Base-by-base conservation (phyloP, 176 grass and related monocot species). In the Bolboschoenus planiculmis region DNA sequence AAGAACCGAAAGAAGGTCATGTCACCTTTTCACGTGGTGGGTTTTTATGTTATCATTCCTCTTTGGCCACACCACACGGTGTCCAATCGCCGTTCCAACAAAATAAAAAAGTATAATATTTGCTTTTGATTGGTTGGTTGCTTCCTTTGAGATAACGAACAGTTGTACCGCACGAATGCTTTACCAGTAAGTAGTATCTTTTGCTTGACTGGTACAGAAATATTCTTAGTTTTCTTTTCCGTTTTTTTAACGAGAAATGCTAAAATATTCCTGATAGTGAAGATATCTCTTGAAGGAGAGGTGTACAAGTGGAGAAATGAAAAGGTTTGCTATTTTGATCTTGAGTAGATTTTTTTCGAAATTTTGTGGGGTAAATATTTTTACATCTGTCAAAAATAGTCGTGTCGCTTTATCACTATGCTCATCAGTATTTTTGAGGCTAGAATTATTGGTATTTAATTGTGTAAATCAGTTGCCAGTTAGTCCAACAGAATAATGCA, bases 1-100 rank as follows among this genome's bases (percentile, higher is more conserved):
- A 64, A 46, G 13, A 40, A 81, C 56, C 79, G 79, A 81, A 81
- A 64, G 79, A 64, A 81, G 79, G n/a, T 44, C 11, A 81, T 44
- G 39, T 64, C 36, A 81, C 79, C 35, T 63, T 81, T 81, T 81
- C 54, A 81, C 79, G 58, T 81, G 79, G 20, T 81, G 37, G 56
- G 55, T 81, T 81, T 46, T 63, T 29, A 58, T 81, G 79, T 81
- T 39, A 48, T 43, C n/a, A n/a, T n/a, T n/a, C 18, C 24, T 29
- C 15, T 1, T 43, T 23, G 44, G 15, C 40, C 71, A 50, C 1
- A n/a, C 55, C 58, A 23, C 55, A 48, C 23, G 21, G 42, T 30
- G 7, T 15, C 42, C 42, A 48, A 50, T 75, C 70, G 70, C 70
- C 70, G 70, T 75, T 75, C 24, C 21, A 23, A 50, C 23, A n/a